Conservation (phyloP, 1,284 basidiomycete species). For the Apiotrichum siamense region DNA sequence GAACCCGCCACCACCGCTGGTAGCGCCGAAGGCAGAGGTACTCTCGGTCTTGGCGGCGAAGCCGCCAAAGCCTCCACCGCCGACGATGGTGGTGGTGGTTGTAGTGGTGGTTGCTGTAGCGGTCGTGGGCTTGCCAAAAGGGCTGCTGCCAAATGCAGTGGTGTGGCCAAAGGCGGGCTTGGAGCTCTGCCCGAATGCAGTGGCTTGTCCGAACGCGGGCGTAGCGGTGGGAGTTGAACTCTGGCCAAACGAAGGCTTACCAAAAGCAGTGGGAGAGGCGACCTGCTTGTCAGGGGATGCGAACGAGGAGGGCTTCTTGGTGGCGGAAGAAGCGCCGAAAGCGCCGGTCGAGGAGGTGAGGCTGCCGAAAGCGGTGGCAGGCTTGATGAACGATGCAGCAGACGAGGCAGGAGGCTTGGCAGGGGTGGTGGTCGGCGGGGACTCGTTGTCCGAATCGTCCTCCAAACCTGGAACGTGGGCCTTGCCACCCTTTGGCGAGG, state of each 20-base stretch:
- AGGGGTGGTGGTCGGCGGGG: constrained; percentile 13
- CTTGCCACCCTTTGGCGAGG: constrained; percentile 21
- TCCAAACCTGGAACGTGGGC: constrained; percentile 13
- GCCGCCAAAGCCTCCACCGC: constrained; percentile 34
- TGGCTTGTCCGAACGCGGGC: constrained; percentile 21
- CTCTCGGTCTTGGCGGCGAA: constrained; percentile 24
- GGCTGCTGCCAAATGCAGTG: constrained; percentile 4
- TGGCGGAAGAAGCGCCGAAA: constrained; percentile 28
- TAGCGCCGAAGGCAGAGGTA: constrained; percentile 10
- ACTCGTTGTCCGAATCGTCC: constrained; percentile 12
- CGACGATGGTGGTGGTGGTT: constrained; percentile 17
- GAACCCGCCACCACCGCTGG: constrained; percentile 20
- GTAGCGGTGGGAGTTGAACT: constrained; percentile 14
- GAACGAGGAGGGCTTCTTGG: constrained; percentile 6
- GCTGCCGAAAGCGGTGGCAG: constrained; percentile 36
- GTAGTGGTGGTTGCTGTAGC: constrained; percentile 19
- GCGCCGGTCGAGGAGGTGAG: constrained; percentile 14
- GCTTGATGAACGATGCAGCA: constrained; percentile 36
- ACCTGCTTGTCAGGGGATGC: constrained; percentile 4
- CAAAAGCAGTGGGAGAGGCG: constrained; percentile 10
- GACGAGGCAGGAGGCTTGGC: neutral
- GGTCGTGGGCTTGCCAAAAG: constrained; percentile 13
- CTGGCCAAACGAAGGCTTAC: constrained; percentile 1
- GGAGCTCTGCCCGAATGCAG: neutral
- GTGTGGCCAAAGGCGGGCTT: constrained; percentile 12